Evolutionary conservation across 179 eudicot genomes (phyloP), one percentile per base, ranked within the genome.

Genomic region (Heliamphora ciliata): DNA sequence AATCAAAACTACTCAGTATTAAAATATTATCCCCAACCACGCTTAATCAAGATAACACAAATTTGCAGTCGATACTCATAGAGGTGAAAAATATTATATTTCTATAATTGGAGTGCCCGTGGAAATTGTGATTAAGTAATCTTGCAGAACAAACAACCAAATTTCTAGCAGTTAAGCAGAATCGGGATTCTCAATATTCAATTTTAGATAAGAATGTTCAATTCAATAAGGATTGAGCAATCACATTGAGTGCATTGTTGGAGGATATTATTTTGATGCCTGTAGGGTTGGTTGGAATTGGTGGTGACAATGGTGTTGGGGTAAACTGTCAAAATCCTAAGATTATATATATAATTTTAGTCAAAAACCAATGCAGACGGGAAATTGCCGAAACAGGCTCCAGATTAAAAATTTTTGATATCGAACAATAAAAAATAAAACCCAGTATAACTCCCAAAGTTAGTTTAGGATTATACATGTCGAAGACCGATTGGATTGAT

Each of bases 241-340:
- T 8, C 24, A 60, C 8, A 15, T 48, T 8, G 7, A 46, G 31
- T 4, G 14, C 6, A 14, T 56, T 52, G 17, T 46, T 18, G 8
- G 79, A 31, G 63, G 79, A 56, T 17, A 50, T 76, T n/a, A 51
- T 18, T 51, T 74, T 21, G 59, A 74, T 17, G 60, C 51, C 60
- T 52, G 8, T 8, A 74, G 60, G 8, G 46, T 59, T 74, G 58
- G 59, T n/a, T n/a, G 77, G 46, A 52, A 74, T 50, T 17, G 7
- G 46, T 18, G 44, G 44, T 18, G 13, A 59, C 59, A 48, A 50
- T 50, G 55, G 58, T 18, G 40, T 55, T 72, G 56, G 40, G 0
- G 40, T 1, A 31, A 31, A 31, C 40, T 31, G 40, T 1, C 40
- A 31, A 31, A 31, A 31, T 31, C 40, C 40, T 31, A 31, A 31